phyloP scores from a whole-genome alignment of 176 grass and related monocot genomes.

The Triticum timopheevii region DNA sequence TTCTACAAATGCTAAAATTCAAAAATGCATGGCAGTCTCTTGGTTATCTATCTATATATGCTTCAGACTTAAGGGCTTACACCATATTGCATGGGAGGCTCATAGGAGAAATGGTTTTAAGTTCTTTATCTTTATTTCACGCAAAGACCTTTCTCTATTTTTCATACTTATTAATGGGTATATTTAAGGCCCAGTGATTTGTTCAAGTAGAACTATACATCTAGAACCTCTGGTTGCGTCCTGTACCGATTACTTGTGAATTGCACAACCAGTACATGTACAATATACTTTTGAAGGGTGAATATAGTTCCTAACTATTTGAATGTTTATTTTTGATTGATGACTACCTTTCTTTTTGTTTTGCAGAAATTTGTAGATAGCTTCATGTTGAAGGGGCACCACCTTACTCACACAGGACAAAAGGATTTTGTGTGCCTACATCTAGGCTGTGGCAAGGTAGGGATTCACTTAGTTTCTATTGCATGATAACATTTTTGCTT shows the following conservation, averaged over 20 bases:
- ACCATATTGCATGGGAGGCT: background rate
- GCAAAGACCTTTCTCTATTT: background rate
- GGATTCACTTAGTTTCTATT: slow-evolving; percentile 6
- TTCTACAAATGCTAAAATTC: slow-evolving; percentile 47
- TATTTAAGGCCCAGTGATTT: background rate
- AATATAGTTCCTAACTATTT: too few relatives aligned
- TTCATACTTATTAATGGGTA: background rate
- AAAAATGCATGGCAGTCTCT: slow-evolving; percentile 39
- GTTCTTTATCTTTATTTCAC: background rate
- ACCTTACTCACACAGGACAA: slow-evolving; percentile 34
- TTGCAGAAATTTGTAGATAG: too few relatives aligned
- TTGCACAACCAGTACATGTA: background rate
- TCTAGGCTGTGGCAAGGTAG: too few relatives aligned
- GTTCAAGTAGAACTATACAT: background rate
- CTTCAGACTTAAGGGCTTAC: background rate
- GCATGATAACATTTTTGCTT: background rate
- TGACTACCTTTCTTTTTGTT: too few relatives aligned
- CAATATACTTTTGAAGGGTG: background rate
- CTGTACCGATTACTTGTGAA: background rate
- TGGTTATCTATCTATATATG: background rate
- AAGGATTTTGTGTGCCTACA: slow-evolving; percentile 64
- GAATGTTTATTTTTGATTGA: too few relatives aligned
- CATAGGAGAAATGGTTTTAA: background rate
- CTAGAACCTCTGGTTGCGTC: background rate
- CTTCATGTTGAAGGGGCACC: too few relatives aligned